Base-by-base conservation (phyloP, 106 monocot genomes). In the Dactylorhiza incarnata region DNA sequence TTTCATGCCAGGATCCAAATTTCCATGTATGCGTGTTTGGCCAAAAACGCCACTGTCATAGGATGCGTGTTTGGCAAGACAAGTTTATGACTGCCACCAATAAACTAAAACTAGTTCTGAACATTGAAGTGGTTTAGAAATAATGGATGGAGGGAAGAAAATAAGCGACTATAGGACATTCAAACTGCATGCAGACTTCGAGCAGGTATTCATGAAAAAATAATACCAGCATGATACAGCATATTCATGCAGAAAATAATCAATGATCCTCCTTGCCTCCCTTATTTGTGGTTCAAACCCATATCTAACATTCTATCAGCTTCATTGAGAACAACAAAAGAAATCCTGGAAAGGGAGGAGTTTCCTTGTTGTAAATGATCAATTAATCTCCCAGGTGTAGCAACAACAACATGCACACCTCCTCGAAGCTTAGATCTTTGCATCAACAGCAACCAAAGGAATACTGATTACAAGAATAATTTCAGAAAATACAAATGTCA, bases 281-380 rank as follows among this genome's bases (percentile, higher is more conserved):
- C 81, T 83, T 73, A 89, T 89, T 73, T 89, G 89, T 53, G 89
- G 89, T 48, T 89, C 37, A 37, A 37, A 37, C 37, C 37, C 37
- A 37, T 37, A 37, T 37, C 37, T 37, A 37, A 37, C 37, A 37
- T 37, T 37, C 37, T 37, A 37, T 37, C 37, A 37, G 37, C 37
- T 37, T 37, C 37, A 3, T 89, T 83, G 45, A 89, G 81, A 79
- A 89, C 86, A 77, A 89, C 76, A 78, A 85, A 89, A 49, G 89
- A 86, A 55, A 89, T 79, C 50, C 85, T 89, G 63, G 83, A 86
- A 49, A 89, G 76, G 12, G 79, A 89, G 12, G 89, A 86, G 24
- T 86, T 89, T 66, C 89, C 83, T 81, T 89, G 89, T 71, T 89
- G 89, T 68, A 89, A 68, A 78, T 89, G 89, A 86, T 89, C 89